Base-by-base conservation (phyloP, 2,329 filamentous ascomycete species). In the Colletotrichum abscissum region DNA sequence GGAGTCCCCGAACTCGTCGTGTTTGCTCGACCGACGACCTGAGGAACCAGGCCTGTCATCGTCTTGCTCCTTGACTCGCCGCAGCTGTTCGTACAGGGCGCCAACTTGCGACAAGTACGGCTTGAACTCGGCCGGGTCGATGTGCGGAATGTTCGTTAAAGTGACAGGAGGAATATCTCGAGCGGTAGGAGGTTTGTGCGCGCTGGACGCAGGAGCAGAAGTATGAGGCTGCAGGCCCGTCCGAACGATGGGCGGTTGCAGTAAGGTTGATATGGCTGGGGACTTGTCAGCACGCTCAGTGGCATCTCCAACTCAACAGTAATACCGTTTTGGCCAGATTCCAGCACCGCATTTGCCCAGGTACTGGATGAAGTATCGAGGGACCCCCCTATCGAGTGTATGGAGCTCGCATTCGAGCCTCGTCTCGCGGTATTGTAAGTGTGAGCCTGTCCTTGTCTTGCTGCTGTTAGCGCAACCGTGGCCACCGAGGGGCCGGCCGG, bases 101-200 rank as follows among this genome's bases (percentile, higher is more conserved):
- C 95, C 95, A 46, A 98, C 93, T 81, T 98, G 94, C 4, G 91
- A 88, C 7, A 98, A 86, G 79, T 99, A 99, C 9, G 94, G 88
- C 67, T 92, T 92, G 81, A 99, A 99, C 69, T 93, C 92, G 75
- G 92, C 90, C 0, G 91, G 83, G 52, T 98, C 94, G 77, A 98
- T 88, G 78, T 93, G 93, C 12, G 92, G 90, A 58, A 98, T 94
- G 78, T 97, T 98, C 8, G 95, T 95, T 73, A 99, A 87, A 1
- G 95, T 92, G 0, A 99, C 97, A 0, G 96, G 96, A 1, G 96
- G 96, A 49, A 99, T 99, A 80, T 99, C 96, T 81, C 91, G 91
- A 22, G 94, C 88, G 1, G 95, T 97, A 0, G 96, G 96, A 16
- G 94, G 92, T 77, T 93, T 96, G 79, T 97, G 94, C 16, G 92